A percentile compares a stretch with the other conserved stretches of the same genome.
Evolutionary conservation across 23 red algal genomes (phyloP).

Genomic region (Gracilaria caudata): DNA sequence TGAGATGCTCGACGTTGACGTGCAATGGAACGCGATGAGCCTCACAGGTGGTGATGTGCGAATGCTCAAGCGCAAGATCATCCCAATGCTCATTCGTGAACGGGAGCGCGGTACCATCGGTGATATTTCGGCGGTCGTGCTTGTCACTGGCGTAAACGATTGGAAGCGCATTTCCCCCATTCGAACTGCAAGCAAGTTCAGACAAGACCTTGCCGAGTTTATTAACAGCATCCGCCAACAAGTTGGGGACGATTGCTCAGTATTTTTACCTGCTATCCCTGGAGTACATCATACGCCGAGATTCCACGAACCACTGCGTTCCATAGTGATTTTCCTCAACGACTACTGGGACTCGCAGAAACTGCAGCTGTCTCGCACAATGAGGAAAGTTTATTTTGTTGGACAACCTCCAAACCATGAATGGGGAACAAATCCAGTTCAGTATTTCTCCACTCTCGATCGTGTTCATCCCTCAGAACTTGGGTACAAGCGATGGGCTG

Average conservation of each 20-base stretch:
- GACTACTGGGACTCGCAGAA: constrained; percentile 81
- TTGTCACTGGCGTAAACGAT: constrained; percentile 87
- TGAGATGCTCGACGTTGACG: constrained; percentile 61
- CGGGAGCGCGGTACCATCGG: constrained; percentile 40
- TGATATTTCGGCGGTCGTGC: constrained; percentile 83
- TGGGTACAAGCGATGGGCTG: constrained; percentile 77
- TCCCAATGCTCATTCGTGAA: constrained; percentile 72
- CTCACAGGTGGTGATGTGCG: constrained; percentile 82
- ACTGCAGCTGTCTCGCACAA: constrained; percentile 59
- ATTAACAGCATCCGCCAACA: constrained; percentile 64
- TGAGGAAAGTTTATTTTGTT: constrained; percentile 69
- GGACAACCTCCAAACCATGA: constrained; percentile 71
- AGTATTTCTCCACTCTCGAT: constrained; percentile 74
- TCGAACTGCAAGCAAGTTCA: constrained; percentile 63
- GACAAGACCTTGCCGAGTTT: constrained; percentile 72
- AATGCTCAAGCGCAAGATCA: constrained; percentile 72
- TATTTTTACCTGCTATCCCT: constrained; percentile 82
- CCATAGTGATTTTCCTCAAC: constrained; percentile 75
- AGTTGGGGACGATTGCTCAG: constrained; percentile 53
- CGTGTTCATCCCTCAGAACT: constrained; percentile 81
- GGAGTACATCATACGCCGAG: constrained; percentile 79
- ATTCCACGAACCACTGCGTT: constrained; percentile 76
- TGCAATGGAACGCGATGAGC: constrained; percentile 87
- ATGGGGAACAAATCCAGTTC: constrained; percentile 58
- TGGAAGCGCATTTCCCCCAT: constrained; percentile 83